These are phyloP conservation scores for Fermentozyma sake DNA, from an alignment of 1,139 yeast species.

Conservation along the genomic window DNA sequence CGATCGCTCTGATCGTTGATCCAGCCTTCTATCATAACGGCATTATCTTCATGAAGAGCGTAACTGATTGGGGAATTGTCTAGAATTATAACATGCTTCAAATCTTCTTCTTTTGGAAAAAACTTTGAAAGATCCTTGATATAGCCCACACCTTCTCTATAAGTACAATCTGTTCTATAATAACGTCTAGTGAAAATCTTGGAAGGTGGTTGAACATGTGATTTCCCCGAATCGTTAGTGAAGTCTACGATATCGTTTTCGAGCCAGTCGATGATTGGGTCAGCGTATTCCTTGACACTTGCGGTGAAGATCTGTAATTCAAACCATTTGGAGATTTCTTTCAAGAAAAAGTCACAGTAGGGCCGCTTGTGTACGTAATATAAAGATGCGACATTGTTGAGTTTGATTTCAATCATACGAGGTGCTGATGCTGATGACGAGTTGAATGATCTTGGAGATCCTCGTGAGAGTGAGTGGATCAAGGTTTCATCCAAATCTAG, in stretches of 20 bases:
- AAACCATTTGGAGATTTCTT: slow-evolving; percentile 81
- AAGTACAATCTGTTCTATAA: slow-evolving; percentile 78
- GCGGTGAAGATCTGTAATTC: slow-evolving; percentile 90
- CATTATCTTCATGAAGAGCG: slow-evolving; percentile 79
- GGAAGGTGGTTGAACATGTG: slow-evolving; percentile 21
- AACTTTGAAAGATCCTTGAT: slow-evolving; percentile 72
- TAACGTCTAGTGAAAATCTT: slow-evolving; percentile 53
- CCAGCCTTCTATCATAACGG: slow-evolving; percentile 95
- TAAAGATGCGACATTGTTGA: slow-evolving; percentile 64
- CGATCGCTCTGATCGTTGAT: slow-evolving; percentile 89
- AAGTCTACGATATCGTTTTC: slow-evolving; percentile 34
- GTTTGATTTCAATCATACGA: slow-evolving; percentile 82
- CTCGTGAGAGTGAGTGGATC: slow-evolving; percentile 81
- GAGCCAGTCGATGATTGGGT: slow-evolving; percentile 91
- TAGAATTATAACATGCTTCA: slow-evolving; percentile 70
- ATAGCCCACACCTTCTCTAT: slow-evolving; percentile 77
- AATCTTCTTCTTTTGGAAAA: slow-evolving; percentile 45
- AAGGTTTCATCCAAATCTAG: slow-evolving; percentile 91
- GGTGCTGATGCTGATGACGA: slow-evolving; percentile 41
- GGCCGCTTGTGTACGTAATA: slow-evolving; percentile 93
- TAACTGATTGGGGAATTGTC: slow-evolving; percentile 93
- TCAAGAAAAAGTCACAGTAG: slow-evolving; percentile 76
- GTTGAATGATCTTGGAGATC: slow-evolving; percentile 39
- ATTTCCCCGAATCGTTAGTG: slow-evolving; percentile 16
- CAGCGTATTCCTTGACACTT: slow-evolving; percentile 91